phyloP scores from a whole-genome alignment of 768 basidiomycete genomes.

The Amanita exitialis region DNA sequence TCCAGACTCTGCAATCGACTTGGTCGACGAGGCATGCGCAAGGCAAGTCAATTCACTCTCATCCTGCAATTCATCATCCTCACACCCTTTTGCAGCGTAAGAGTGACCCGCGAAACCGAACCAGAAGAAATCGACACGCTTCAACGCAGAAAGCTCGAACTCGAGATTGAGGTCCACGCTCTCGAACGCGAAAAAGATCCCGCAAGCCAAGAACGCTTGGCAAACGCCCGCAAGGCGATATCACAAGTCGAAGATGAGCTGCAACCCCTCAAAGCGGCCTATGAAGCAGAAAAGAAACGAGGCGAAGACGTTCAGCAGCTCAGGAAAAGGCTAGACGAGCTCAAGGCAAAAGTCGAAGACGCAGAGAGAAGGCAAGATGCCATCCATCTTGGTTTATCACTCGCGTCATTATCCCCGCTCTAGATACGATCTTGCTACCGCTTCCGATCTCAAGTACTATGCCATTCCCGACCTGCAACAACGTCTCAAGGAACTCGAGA shows the following conservation, averaged over 20 bases:
- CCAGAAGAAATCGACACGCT: conserved; percentile 91
- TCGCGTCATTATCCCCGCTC: conserved; percentile 4
- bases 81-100: conserved; percentile 39
- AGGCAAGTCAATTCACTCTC: conserved; percentile 35
- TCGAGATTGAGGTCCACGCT: conserved; percentile 93
- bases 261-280: conserved; percentile 71
- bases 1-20: conserved; percentile 83
- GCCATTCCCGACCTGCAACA: conserved; percentile 82
- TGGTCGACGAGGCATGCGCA: conserved; percentile 88
- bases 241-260: conserved; percentile 81
- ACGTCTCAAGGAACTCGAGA: conserved; percentile 62
- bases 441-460: conserved; percentile 85
- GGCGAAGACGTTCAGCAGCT: conserved; percentile 73
- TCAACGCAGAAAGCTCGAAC: conserved; percentile 79
- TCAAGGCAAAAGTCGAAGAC: conserved; percentile 86
- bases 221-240: conserved; percentile 63
- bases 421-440: conserved; percentile 63
- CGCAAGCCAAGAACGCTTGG: conserved; percentile 78
- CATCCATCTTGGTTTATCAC: conserved; percentile 3
- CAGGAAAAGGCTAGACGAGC: conserved; percentile 78
- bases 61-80: not conserved
- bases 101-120: conserved; percentile 89
- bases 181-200: conserved; percentile 86
- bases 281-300: conserved; percentile 78
- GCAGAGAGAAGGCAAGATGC: conserved; percentile 66